Evolutionary conservation across 139 green algal species (phyloP).

Genomic region (Tetraselmis chui): DNA sequence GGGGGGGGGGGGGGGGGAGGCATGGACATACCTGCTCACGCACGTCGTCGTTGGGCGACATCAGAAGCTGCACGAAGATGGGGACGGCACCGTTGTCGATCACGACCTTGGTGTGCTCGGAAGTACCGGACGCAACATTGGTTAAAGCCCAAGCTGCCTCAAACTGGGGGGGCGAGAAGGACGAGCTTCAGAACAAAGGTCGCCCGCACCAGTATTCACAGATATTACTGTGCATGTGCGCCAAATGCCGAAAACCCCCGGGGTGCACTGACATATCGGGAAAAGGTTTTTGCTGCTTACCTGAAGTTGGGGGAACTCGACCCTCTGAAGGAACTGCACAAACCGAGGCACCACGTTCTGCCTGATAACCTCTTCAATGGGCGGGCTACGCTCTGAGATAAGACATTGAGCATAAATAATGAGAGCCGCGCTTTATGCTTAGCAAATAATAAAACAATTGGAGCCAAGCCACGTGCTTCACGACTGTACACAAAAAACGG

Average conservation of each 20-base stretch:
- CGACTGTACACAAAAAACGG: not conserved
- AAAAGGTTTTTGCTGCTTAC: too few species aligned
- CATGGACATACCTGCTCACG: conserved; percentile 74
- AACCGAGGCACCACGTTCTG: conserved; percentile 93
- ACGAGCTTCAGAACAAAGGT: not conserved
- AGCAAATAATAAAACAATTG: not conserved
- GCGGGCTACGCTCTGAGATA: conserved; percentile 91
- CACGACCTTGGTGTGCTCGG: conserved; percentile 93
- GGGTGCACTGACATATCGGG: too few species aligned
- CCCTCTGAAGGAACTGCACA: conserved; percentile 89
- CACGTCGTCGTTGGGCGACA: conserved; percentile 88
- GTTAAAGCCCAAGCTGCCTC: conserved; percentile 98
- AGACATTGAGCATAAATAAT: not conserved
- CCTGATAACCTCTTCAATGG: conserved; percentile 98
- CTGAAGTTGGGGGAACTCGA: conserved; percentile 80
- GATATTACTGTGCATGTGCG: too few species aligned
- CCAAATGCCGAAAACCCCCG: too few species aligned
- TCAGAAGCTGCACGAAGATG: conserved; percentile 95
- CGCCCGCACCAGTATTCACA: too few species aligned
- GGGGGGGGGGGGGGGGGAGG: not conserved
- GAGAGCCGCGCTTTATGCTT: not conserved
- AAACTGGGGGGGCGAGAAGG: conserved; percentile 50
- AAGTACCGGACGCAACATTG: conserved; percentile 96
- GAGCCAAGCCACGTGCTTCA: not conserved
- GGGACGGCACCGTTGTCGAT: conserved; percentile 93